Evolutionary conservation across 1,284 basidiomycete species (phyloP).

Genomic region (Moesziomyces sp.): DNA sequence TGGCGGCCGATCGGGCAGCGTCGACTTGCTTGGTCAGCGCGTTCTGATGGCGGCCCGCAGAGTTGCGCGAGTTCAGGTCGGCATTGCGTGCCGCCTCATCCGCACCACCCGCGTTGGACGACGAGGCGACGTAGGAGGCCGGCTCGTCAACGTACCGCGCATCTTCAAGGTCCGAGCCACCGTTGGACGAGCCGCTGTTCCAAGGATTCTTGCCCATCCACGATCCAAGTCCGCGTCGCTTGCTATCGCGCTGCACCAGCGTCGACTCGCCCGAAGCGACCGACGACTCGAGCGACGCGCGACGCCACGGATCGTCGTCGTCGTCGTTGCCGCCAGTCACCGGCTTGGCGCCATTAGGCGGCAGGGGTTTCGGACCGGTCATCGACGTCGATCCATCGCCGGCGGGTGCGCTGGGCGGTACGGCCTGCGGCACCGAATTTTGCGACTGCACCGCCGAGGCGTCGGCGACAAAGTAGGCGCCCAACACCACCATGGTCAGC

Average conservation of each 20-base stretch:
- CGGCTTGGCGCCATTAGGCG: conserved; percentile 5
- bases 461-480: conserved; percentile 79
- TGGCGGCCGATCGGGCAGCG: conserved; percentile 2
- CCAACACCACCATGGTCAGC: conserved; percentile 87
- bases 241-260: conserved; percentile 30
- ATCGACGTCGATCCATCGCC: conserved; percentile 28
- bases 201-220: conserved; percentile 57
- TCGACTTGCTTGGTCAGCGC: conserved; percentile 19
- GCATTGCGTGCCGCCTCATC: conserved; percentile 42
- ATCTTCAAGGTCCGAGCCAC: conserved; percentile 38
- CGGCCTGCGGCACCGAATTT: conserved; percentile 17
- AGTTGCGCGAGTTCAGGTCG: conserved; percentile 39
- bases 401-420: conserved; percentile 36
- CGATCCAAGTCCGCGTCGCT: conserved; percentile 31
- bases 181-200: conserved; percentile 33
- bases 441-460: conserved; percentile 29
- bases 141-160: conserved; percentile 32
- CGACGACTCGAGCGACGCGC: conserved; percentile 30
- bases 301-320: conserved; percentile 40
- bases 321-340: conserved; percentile 3
- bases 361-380: conserved; percentile 35
- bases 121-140: conserved; percentile 4
- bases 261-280: conserved; percentile 30
- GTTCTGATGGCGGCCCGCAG: conserved; percentile 26
- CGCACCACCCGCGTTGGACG: neutral